Conservation (phyloP, 441 rosid genomes). For the Jatropha multifida region DNA sequence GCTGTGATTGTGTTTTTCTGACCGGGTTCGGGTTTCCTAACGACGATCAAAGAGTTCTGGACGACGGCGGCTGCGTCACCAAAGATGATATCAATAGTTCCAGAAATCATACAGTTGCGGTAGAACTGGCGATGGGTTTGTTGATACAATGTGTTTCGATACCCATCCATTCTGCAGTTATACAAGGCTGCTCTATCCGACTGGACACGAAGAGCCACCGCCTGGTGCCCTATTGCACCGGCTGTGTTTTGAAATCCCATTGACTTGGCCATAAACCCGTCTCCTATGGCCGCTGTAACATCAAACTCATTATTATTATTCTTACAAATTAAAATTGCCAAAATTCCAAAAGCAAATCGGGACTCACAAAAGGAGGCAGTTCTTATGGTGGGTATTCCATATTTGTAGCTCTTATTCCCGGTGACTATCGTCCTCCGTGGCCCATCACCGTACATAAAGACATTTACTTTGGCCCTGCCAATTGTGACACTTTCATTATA, state of each 20-base stretch:
- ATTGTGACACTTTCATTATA: slow-evolving; percentile 11
- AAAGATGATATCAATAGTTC: slow-evolving; percentile 65
- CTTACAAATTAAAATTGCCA: neutral
- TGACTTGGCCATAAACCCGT: slow-evolving; percentile 52
- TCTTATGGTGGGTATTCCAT: slow-evolving; percentile 17
- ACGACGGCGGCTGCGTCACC: slow-evolving; percentile 47
- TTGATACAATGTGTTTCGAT: slow-evolving; percentile 56
- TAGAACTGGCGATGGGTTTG: slow-evolving; percentile 58
- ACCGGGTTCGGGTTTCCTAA: slow-evolving; percentile 46
- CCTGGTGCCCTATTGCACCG: slow-evolving; percentile 57
- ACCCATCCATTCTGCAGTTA: slow-evolving; percentile 66
- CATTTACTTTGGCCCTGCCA: slow-evolving; percentile 8
- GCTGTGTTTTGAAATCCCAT: slow-evolving; percentile 69
- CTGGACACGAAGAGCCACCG: slow-evolving; percentile 56
- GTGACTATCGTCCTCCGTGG: slow-evolving; percentile 20
- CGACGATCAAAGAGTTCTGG: slow-evolving; percentile 56
- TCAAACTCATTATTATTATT: neutral
- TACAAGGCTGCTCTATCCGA: slow-evolving; percentile 52
- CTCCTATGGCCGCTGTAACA: slow-evolving; percentile 46
- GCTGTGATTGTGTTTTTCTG: slow-evolving; percentile 53
- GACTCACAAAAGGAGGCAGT: slow-evolving; percentile 26
- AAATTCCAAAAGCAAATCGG: neutral
- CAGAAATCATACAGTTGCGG: slow-evolving; percentile 51
- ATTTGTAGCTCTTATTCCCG: slow-evolving; percentile 16
- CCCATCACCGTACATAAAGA: slow-evolving; percentile 21